Conservation (phyloP, 1,284 basidiomycete species). For the Fomes fomentarius region DNA sequence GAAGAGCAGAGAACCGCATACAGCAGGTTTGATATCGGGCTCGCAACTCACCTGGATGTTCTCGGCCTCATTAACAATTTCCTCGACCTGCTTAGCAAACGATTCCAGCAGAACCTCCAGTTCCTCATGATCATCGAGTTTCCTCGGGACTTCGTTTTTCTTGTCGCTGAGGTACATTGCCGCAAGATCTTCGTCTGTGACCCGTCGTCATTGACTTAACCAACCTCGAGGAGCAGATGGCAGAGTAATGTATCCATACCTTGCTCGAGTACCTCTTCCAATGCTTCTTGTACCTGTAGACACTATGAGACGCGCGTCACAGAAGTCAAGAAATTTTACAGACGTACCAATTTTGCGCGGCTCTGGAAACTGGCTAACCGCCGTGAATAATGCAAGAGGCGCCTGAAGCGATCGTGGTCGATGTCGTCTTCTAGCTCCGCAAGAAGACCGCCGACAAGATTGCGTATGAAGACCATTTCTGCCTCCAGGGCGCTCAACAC, state of each 20-base stretch:
- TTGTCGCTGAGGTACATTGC: conserved; percentile 92
- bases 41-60: conserved; percentile 70
- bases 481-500: conserved; percentile 90
- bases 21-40: not conserved
- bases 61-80: conserved; percentile 92
- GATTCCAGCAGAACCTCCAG: conserved; percentile 92
- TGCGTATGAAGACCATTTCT: conserved; percentile 90
- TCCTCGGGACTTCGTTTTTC: conserved; percentile 57
- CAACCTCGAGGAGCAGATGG: not conserved
- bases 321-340: not conserved
- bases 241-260: conserved; percentile 47
- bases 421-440: conserved; percentile 93
- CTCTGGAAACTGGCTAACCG: conserved; percentile 87
- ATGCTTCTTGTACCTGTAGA: conserved; percentile 78
- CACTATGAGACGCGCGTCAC: not conserved
- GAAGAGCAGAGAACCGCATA: too few species aligned
- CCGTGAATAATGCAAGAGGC: conserved; percentile 87
- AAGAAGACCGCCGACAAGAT: conserved; percentile 86
- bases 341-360: conserved; percentile 73
- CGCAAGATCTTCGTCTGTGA: conserved; percentile 86
- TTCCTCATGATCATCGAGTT: conserved; percentile 86
- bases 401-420: conserved; percentile 90
- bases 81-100: conserved; percentile 95
- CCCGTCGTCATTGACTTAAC: not conserved
- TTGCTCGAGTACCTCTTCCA: conserved; percentile 90